These are phyloP conservation scores for Scheffersomyces insectosa DNA, from an alignment of 1,139 yeast genomes.

Conservation along the genomic window DNA sequence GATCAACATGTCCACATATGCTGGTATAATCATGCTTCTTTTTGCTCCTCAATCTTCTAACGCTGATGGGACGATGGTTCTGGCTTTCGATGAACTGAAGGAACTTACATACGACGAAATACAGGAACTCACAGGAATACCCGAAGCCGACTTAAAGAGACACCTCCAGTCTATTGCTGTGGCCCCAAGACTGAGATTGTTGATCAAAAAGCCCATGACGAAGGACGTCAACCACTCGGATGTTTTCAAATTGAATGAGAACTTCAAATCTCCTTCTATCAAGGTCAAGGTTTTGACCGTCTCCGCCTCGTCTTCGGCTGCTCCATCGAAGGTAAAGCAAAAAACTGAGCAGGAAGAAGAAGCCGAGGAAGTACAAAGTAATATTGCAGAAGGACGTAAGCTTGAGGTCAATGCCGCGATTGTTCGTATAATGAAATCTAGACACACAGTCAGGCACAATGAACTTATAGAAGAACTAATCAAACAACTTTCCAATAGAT, in stretches of 20 bases:
- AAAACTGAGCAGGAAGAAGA: conserved; percentile 41
- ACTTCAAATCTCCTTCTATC: conserved; percentile 69
- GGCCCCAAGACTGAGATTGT: conserved; percentile 75
- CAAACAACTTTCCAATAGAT: conserved; percentile 61
- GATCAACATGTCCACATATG: conserved; percentile 76
- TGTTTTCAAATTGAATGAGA: conserved; percentile 65
- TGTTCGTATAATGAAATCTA: conserved; percentile 82
- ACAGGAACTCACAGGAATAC: conserved; percentile 66
- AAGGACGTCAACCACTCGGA: conserved; percentile 69
- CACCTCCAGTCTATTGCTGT: conserved; percentile 84
- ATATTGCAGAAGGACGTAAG: conserved; percentile 46
- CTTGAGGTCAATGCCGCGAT: conserved; percentile 84
- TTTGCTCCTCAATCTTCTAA: conserved; percentile 61
- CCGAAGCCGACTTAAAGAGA: conserved; percentile 68
- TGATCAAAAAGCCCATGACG: conserved; percentile 72
- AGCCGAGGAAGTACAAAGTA: conserved; percentile 33
- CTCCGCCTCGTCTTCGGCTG: conserved; percentile 25
- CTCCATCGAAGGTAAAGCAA: conserved; percentile 21
- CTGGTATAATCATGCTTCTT: conserved; percentile 73
- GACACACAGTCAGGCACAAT: conserved; percentile 62
- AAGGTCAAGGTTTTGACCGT: conserved; percentile 82
- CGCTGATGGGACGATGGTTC: conserved; percentile 35
- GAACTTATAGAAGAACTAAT: conserved; percentile 68
- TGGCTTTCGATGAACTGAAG: conserved; percentile 45
- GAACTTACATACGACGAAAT: conserved; percentile 59